Percentiles rank a stretch among this genome's conserved stretches.
Conservation (phyloP, 2,329 filamentous ascomycete species). For the Colletotrichum neosansevieriae region DNA sequence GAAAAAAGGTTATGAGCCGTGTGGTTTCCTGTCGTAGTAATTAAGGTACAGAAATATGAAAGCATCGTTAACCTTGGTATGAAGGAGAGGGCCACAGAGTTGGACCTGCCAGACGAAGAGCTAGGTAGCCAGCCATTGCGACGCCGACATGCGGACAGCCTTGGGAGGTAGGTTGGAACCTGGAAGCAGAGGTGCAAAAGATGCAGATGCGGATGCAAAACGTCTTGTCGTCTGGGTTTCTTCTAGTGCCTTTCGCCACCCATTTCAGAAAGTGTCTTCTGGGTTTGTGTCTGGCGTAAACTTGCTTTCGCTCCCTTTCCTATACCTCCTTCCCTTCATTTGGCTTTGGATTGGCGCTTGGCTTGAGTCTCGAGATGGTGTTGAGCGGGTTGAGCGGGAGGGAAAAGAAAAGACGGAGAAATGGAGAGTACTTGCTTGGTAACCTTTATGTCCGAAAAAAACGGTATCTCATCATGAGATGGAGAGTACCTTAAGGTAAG, state of each 20-base stretch:
- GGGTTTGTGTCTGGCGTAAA: background rate
- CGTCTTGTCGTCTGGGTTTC: too few species aligned
- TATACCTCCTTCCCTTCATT: background rate
- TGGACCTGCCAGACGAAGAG: constrained; percentile 10
- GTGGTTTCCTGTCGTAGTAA: background rate
- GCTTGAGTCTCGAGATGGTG: background rate
- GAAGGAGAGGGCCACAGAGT: background rate
- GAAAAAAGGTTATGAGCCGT: background rate
- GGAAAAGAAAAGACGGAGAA: constrained; percentile 20
- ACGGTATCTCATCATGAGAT: too few species aligned
- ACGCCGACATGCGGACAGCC: background rate
- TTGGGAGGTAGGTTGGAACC: background rate
- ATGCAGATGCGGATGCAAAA: background rate
- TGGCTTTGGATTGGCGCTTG: too few species aligned
- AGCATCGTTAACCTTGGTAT: background rate
- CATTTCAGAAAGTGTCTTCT: too few species aligned
- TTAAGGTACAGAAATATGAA: background rate
- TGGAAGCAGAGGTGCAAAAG: constrained; percentile 1
- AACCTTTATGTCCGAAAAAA: too few species aligned
- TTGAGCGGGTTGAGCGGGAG: constrained; percentile 12
- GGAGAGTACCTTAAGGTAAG: background rate
- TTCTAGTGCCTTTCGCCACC: too few species aligned
- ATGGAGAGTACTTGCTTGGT: constrained; percentile 2
- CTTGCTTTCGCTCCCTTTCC: background rate
- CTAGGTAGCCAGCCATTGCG: constrained; percentile 1